Base-by-base conservation (phyloP, 352 stramenopile genomes). In the Globisporangium echinulatum region DNA sequence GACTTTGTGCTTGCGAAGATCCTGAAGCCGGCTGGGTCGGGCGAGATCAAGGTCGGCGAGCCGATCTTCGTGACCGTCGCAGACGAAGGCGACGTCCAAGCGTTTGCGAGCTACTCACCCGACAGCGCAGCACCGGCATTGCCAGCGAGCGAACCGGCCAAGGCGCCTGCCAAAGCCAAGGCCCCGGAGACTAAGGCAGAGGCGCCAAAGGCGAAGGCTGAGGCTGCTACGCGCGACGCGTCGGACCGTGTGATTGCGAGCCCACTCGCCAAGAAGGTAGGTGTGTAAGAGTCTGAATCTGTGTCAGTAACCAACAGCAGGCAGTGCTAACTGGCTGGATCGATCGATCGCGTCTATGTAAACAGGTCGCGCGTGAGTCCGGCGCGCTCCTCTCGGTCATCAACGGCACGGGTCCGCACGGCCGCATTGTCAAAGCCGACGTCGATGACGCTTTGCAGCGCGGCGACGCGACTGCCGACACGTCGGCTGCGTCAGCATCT, bases 1-100 rank as follows among this genome's bases (percentile, higher is more conserved):
- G 96, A 99, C 42, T 85, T 80, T 56, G 83, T 96, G 51, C 64
- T 99, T 47, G 95, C 93, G 50, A 98, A 98, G 79, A 98, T 99
- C 72, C 79, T 99, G 47, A 89, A 94, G 46, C 67, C 76, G 15
- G 87, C 82, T 7, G 94, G 93, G 13, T 62, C 76, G 5, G 72
- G 81, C 6, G 95, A 98, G 59, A 86, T 99, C 64, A 66, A 84
- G 49, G 77, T 92, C 55, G 79, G 80, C 14, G 72, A 87, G 49
- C 79, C 76, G 17, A 88, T 89, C 59, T 88, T 86, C 59, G 77
- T 90, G 25, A 88, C 72, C 33, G 72, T 89, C 7, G 66, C 73
- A 33, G 70, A 94, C 17, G 59, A 76, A 49, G 64, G 77, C 38
- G 70, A 90, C 38, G 54, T 90, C 7, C 68, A 77, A 5, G 74